Base-by-base conservation (phyloP, 495 filamentous ascomycete species). In the Trichoderma reesei region DNA sequence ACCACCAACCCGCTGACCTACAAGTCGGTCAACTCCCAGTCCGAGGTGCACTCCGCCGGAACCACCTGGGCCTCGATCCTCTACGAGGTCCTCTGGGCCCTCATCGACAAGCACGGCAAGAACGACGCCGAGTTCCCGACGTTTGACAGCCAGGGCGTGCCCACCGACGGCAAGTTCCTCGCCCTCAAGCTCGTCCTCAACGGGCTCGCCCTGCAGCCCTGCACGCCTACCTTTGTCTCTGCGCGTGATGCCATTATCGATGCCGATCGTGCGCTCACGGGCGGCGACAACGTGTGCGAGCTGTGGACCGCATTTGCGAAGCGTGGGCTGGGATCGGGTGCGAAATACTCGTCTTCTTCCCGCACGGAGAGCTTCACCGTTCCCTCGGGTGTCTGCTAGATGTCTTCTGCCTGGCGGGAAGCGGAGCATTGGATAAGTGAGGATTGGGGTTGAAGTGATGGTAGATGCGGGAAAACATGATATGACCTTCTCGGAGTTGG, bases 271-370 rank as follows among this genome's bases (percentile, higher is more conserved):
- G 74, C 73, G 5, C 66, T 83, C n/a, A 83, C 80, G 18, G 77
- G 74, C 6, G 81, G 81, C 8, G 73, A 71, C 60, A 84, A 84
- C 65, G 62, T 64, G 56, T 84, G 80, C 62, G 78, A 76, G 69
- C 72, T 84, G 64, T 84, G 81, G 81, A 80, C 65, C 3, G 80
- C 69, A 10, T 80, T 84, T 67, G 80, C 81, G 46, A 82, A 82
- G 76, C 68, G 80, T 16, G 79, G 80, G 3, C 68, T 81, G 6
- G 80, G 80, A 13, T 38, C 38, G 0, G 38, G 41, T 18, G 61
- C 61, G 16, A 46, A 8, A 10, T 34, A 34, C 41, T 9, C 18
- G 18, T 34, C 51, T 2, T 13, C 26, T 5, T 1, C 26, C 3
- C 20, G 51, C 3, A 14, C 1, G 4, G 51, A 56, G 51, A 34